phyloP scores from a whole-genome alignment of 306 rosid genomes.

The Prunus kanzakura region DNA sequence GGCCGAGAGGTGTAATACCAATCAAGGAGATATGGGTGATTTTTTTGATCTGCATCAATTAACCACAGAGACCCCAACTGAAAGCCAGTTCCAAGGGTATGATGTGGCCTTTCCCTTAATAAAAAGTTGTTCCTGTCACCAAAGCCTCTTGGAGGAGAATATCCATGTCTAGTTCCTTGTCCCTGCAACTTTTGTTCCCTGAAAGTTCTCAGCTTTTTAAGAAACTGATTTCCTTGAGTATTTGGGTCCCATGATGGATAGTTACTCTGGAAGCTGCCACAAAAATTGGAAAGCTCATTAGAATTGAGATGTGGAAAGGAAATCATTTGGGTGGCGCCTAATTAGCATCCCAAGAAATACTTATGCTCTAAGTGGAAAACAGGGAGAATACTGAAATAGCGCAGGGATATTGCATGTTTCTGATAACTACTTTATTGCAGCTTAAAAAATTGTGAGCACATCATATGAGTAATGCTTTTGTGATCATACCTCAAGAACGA shows the following conservation, averaged over 20 bases:
- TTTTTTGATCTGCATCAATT: slow-evolving; percentile 49
- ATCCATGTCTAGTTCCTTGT: slow-evolving; percentile 30
- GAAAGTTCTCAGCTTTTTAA: slow-evolving; percentile 58
- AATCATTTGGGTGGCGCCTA: neutral
- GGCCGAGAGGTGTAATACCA: slow-evolving; percentile 67
- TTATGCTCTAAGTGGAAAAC: neutral
- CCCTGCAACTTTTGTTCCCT: slow-evolving; percentile 53
- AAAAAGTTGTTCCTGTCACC: slow-evolving; percentile 40
- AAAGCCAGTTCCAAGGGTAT: slow-evolving; percentile 37
- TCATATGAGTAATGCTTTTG: neutral
- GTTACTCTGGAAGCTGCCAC: slow-evolving; percentile 75
- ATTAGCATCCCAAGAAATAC: neutral
- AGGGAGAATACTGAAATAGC: neutral
- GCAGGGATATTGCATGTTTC: neutral
- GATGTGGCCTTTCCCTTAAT: slow-evolving; percentile 41
- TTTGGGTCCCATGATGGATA: slow-evolving; percentile 84
- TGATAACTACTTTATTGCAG: neutral
- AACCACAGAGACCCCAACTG: slow-evolving; percentile 60
- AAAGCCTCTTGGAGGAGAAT: slow-evolving; percentile 45
- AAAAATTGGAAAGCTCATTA: slow-evolving; percentile 15
- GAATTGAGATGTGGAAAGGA: slow-evolving; percentile 3
- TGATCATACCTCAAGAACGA: slow-evolving; percentile 76
- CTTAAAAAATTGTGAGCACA: neutral
- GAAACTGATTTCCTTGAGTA: slow-evolving; percentile 60
- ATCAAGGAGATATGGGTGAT: slow-evolving; percentile 74